Base-by-base conservation (phyloP, 495 filamentous ascomycete species). In the Parathielavia appendiculata region DNA sequence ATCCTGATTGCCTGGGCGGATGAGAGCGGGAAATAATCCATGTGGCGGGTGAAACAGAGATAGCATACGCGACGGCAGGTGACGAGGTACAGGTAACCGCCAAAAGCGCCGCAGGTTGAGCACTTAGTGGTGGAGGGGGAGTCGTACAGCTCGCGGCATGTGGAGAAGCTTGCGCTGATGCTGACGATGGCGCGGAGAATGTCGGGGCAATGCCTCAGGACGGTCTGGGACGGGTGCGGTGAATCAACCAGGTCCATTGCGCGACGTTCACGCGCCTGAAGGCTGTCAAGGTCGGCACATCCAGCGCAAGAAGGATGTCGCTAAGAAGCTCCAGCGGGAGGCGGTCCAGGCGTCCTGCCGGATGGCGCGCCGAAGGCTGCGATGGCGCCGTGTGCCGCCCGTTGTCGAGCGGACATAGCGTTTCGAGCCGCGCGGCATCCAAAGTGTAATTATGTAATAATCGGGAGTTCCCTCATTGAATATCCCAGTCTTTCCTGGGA, bases 321-420 rank as follows among this genome's bases (percentile, higher is more conserved):
- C 17, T 51, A 36, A 61, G 23, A 13, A 68, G 32, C 50, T 68
- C 68, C 1, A 41, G 26, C n/a, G 68, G 68, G 43, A 69, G 65
- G 4, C 14, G 47, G 44, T 70, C 57, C 2, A 66, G 54, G 17
- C 56, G 46, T 32, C 56, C 57, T n/a, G 54, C 47, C 10, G 26
- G 13, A 16, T 30, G 7, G 7, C 26, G 22, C 23, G 23, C 12
- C 30, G 22, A 16, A 11, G 2, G 43, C 1, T 46, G 43, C 43
- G 43, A 46, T 30, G 26, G 26, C 1, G 20, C n/a, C 9, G 22
- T 30, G 50, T 66, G 61, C 53, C 49, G 56, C 51, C 63, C 65
- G 46, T 66, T 68, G 58, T 71, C 69, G 35, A 71, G 69, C 44
- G 59, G 67, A 52, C 63, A 67, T 20, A 51, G 62, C 46, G 57